phyloP scores from a whole-genome alignment of 306 rosid species.

The Quillaja saponaria region DNA sequence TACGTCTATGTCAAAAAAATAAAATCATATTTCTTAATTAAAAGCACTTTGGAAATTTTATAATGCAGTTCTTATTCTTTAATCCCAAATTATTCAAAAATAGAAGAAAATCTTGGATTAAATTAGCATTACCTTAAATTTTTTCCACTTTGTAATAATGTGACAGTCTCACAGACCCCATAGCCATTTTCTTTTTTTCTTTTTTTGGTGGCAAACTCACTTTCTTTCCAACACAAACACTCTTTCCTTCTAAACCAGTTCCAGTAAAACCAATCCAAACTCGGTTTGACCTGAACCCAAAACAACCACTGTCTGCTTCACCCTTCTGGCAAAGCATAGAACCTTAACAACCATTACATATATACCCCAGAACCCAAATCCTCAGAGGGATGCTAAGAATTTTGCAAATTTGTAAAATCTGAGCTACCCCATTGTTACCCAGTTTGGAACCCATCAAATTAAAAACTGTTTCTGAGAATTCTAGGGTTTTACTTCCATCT shows the following conservation, averaged over 20 bases:
- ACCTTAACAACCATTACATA: background rate
- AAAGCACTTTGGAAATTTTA: no score
- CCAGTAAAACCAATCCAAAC: background rate
- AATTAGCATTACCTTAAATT: no score
- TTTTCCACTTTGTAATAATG: no score
- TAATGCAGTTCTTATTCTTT: no score
- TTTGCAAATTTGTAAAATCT: background rate
- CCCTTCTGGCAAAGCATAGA: background rate
- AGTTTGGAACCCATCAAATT: background rate
- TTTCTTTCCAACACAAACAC: background rate
- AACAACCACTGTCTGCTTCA: background rate
- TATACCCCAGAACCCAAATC: background rate
- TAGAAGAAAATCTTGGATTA: no score
- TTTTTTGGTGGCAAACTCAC: background rate
- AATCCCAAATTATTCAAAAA: no score
- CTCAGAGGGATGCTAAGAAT: constrained; percentile 14
- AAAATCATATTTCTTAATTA: no score
- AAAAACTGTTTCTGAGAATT: background rate
- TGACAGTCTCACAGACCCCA: no score
- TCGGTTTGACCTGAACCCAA: background rate
- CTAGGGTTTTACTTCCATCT: constrained; percentile 19
- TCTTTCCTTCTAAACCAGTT: constrained; percentile 1
- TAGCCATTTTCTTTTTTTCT: no score
- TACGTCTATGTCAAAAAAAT: no score
- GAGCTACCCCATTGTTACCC: constrained; percentile 23